Conservation (phyloP, 495 filamentous ascomycete species). For the Penicillium atrosanguineum region DNA sequence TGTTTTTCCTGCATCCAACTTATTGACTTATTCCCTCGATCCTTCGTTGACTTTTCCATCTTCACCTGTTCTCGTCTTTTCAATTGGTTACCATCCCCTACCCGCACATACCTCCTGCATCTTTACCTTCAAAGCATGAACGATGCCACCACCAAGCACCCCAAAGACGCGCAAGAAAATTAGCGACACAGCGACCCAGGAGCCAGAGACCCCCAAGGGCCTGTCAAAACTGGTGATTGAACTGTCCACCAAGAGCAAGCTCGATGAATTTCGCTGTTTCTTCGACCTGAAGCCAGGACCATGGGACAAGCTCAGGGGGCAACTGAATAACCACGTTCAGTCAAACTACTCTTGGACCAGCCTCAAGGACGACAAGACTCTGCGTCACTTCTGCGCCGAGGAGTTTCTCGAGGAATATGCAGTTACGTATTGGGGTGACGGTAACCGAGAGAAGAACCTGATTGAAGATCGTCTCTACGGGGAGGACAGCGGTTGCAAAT, state of each 20-base stretch:
- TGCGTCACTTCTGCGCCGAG: not conserved
- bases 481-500: not conserved
- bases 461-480: not conserved
- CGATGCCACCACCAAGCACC: not conserved
- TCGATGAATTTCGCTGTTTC: constrained; percentile 17
- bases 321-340: constrained; percentile 4
- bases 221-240: not conserved
- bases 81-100: not conserved
- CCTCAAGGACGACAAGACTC: not conserved
- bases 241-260: constrained; percentile 3
- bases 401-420: constrained; percentile 1
- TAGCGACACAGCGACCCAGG: not conserved
- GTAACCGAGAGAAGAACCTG: not conserved
- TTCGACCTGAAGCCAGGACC: constrained; percentile 17
- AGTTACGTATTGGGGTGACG: constrained; percentile 1
- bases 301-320: constrained; percentile 12
- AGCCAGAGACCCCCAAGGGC: not conserved
- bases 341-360: not conserved
- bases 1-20: not conserved
- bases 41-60: not conserved
- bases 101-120: not conserved
- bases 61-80: not conserved
- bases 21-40: not conserved
- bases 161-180: not conserved
- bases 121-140: not conserved